Evolutionary conservation across 2,329 filamentous ascomycete species (phyloP).

Genomic region (Talaromyces amestolkiae): DNA sequence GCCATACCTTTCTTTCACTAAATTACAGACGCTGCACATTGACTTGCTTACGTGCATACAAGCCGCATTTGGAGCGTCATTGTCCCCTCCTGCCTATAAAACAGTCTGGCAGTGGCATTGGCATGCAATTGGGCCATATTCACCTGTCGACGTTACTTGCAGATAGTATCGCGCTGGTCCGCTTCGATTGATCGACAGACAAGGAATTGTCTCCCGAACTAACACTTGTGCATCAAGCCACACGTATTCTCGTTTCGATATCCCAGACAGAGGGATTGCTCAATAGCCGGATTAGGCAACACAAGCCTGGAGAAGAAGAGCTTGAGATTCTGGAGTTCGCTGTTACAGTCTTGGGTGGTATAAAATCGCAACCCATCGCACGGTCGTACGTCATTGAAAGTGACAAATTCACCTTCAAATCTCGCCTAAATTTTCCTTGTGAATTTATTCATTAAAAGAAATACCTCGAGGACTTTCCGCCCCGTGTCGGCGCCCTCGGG

Average conservation of each 20-base stretch:
- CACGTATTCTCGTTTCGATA: neutral
- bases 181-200: constrained; percentile 21
- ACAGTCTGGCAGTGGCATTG: constrained; percentile 3
- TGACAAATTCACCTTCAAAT: constrained; percentile 7
- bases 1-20: constrained; percentile 11
- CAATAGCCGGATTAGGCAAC: neutral
- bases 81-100: constrained; percentile 12
- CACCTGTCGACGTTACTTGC: constrained; percentile 17
- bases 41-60: constrained; percentile 23
- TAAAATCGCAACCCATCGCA: constrained; percentile 8
- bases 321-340: neutral
- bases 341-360: constrained; percentile 12
- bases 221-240: neutral
- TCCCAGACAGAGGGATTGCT: neutral
- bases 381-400: constrained; percentile 15
- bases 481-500: constrained; percentile 38
- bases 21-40: constrained; percentile 17
- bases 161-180: constrained; percentile 18
- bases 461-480: constrained; percentile 4
- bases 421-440: neutral
- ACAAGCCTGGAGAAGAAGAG: neutral
- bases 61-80: constrained; percentile 19
- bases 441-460: neutral
- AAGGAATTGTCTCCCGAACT: constrained; percentile 14
- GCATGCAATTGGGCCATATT: neutral